Evolutionary conservation across 805 yeast species (phyloP), one percentile per base, ranked within the genome.

Genomic region (Teunomyces panamensis): DNA sequence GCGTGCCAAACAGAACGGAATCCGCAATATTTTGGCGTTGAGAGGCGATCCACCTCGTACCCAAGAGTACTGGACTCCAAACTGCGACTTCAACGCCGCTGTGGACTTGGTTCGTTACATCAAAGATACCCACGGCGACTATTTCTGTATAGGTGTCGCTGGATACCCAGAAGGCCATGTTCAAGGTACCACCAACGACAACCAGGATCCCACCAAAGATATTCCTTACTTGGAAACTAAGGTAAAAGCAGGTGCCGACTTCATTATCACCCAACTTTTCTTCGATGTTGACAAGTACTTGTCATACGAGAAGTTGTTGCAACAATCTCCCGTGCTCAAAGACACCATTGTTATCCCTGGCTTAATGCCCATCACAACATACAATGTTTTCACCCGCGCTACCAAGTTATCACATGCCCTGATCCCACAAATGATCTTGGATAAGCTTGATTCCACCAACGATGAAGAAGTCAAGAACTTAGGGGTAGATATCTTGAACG

Each of bases 141-240:
- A 83, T 56, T 92, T 92, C 68, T 87, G 96, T 62, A 75, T 92
- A 47, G 99, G 99, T 50, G 99, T 92, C 11, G 99, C 99, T 1
- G 97, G 95, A 1, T 92, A 92, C 65, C 97, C 99, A 7, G 99
- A 92, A 63, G 99, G 99, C 14, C 97, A 92, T 67, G 90, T 89
- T 30, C 96, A 91, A 56, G 88, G 84, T 56, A 36, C 49, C 9
- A 43, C 42, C 20, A 75, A 69, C 41, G 67, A 80, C 7, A 75
- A 74, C 30, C 96, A 90, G 63, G 79, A 81, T 57, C 82, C 85
- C 0, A 62, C 63, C 17, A 77, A 77, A 42, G 99, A 92, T 65
- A 59, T 92, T 42, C 92, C 94, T 5, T 89, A 67, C 60, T 75
- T 94, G 65, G 79, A 83, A 43, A 96, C 89, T 55, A 94, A 94